Evolutionary conservation across 441 rosid genomes (phyloP).

Genomic region (Flueggea neowawraea): DNA sequence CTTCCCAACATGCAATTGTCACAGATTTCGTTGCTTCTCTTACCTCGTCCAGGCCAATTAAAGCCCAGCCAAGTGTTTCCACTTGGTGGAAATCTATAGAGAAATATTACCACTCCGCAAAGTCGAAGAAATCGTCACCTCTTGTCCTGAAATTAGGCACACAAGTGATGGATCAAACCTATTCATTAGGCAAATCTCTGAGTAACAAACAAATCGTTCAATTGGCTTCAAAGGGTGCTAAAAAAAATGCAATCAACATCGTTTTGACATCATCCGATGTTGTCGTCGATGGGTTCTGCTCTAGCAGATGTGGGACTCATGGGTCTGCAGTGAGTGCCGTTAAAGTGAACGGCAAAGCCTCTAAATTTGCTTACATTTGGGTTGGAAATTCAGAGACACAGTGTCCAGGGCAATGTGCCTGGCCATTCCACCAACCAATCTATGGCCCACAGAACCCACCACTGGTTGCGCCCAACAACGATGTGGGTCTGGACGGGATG

Average conservation of each 20-base stretch:
- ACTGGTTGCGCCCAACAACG: conserved; percentile 75
- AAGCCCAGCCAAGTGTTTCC: conserved; percentile 51
- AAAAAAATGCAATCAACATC: conserved; percentile 49
- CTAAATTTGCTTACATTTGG: conserved; percentile 67
- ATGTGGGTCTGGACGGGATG: conserved; percentile 89
- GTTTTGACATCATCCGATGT: conserved; percentile 75
- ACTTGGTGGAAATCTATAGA: conserved; percentile 73
- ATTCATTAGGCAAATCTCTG: conserved; percentile 63
- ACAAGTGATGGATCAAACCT: conserved; percentile 48
- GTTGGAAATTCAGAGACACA: conserved; percentile 70
- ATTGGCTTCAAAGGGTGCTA: conserved; percentile 58
- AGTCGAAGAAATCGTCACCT: conserved; percentile 12
- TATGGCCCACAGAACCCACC: conserved; percentile 89
- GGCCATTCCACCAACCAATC: conserved; percentile 93
- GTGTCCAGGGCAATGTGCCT: conserved; percentile 87
- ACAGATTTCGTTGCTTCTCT: conserved; percentile 47
- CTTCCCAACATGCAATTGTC: conserved; percentile 53
- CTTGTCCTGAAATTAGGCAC: conserved; percentile 36
- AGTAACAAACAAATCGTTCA: conserved; percentile 35
- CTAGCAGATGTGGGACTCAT: conserved; percentile 64
- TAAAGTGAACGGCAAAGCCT: conserved; percentile 8
- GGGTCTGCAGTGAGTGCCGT: conserved; percentile 35
- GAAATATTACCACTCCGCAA: conserved; percentile 41
- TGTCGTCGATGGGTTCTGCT: conserved; percentile 57
- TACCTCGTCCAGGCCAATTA: conserved; percentile 10